A percentile compares a stretch with the other conserved stretches of the same genome.
Conservation (phyloP, 2,329 filamentous ascomycete genomes). For the Clonostachys chloroleuca region DNA sequence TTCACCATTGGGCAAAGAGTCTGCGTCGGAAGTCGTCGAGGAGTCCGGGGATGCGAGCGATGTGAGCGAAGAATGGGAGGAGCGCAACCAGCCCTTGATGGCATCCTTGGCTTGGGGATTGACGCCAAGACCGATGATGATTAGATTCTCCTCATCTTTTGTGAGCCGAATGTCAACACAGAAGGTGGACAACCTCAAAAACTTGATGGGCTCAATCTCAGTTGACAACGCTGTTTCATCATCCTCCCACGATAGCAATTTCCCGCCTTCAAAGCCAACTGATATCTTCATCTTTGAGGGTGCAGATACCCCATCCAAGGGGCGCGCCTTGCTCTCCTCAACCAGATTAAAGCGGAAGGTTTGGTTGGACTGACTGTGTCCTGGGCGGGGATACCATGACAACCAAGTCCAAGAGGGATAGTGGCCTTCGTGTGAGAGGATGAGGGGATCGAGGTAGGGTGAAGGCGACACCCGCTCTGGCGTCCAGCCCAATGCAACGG, state of each 20-base stretch:
- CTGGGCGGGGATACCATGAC: slow-evolving; percentile 20
- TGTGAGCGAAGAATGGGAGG: neutral
- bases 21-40: neutral
- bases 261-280: slow-evolving; percentile 23
- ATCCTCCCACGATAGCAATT: slow-evolving; percentile 27
- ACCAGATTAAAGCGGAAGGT: slow-evolving; percentile 24
- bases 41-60: too few relatives aligned
- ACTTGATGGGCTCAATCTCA: slow-evolving; percentile 15
- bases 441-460: slow-evolving; percentile 1
- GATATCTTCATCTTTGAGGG: slow-evolving; percentile 24
- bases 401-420: slow-evolving; percentile 33
- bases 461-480: slow-evolving; percentile 14
- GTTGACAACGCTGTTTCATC: slow-evolving; percentile 17
- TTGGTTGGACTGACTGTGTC: slow-evolving; percentile 1
- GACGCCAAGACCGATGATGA: neutral
- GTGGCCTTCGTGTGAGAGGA: slow-evolving; percentile 8
- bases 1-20: neutral
- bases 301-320: slow-evolving; percentile 17
- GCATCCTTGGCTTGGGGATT: slow-evolving; percentile 1
- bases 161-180: slow-evolving; percentile 22
- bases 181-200: slow-evolving; percentile 24
- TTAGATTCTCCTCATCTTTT: slow-evolving; percentile 2
- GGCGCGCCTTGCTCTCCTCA: slow-evolving; percentile 11
- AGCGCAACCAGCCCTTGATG: slow-evolving; percentile 5
- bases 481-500: slow-evolving; percentile 26